Conservation (phyloP, 441 rosid species). For the Bocquillonia castaneifolia region DNA sequence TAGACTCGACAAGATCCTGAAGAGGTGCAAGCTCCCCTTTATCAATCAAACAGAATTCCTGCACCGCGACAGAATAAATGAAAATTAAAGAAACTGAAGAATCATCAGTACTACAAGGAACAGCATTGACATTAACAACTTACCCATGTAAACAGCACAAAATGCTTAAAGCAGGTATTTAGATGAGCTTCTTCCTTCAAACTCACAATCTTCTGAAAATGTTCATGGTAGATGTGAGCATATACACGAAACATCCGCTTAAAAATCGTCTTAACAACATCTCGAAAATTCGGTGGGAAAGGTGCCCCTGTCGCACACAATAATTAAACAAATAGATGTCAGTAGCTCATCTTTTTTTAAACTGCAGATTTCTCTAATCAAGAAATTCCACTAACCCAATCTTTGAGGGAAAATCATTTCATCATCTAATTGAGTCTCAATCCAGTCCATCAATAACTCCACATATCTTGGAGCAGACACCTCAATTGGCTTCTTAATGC, state of each 20-base stretch:
- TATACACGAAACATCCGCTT: conserved; percentile 88
- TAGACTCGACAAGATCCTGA: conserved; percentile 82
- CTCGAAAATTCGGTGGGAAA: conserved; percentile 84
- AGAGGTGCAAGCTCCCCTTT: conserved; percentile 93
- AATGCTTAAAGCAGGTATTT: conserved; percentile 96
- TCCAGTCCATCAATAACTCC: conserved; percentile 96
- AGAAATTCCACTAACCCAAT: conserved; percentile 44
- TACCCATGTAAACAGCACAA: conserved; percentile 87
- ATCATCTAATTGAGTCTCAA: conserved; percentile 87
- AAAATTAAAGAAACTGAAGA: conserved; percentile 5
- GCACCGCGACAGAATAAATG: conserved; percentile 21
- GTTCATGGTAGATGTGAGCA: conserved; percentile 91
- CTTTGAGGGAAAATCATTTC: conserved; percentile 87
- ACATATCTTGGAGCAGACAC: conserved; percentile 97
- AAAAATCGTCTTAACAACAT: conserved; percentile 84
- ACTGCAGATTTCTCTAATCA: too few relatives aligned
- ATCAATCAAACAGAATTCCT: conserved; percentile 89
- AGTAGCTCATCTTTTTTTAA: too few relatives aligned
- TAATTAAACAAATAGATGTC: not conserved
- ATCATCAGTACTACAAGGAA: not conserved
- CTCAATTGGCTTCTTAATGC: conserved; percentile 90
- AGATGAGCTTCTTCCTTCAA: conserved; percentile 98
- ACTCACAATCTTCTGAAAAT: conserved; percentile 94
- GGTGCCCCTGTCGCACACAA: conserved; percentile 55
- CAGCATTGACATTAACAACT: conserved; percentile 20